phyloP scores from a whole-genome alignment of 768 basidiomycete species.

The Lactarius indigo region DNA sequence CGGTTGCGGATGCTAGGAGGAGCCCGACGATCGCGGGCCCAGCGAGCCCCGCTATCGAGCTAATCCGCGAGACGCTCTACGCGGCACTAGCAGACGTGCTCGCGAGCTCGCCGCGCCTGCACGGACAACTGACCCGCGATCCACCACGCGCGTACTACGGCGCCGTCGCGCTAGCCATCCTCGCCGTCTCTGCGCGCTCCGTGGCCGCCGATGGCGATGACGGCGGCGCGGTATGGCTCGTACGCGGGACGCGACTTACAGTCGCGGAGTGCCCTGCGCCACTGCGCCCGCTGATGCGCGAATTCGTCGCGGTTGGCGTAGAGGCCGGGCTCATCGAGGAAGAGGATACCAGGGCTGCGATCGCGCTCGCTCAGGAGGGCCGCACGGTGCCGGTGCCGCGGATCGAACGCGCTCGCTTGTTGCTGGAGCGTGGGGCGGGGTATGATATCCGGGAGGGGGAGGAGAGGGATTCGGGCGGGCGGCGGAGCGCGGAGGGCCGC shows the following conservation, averaged over 20 bases:
- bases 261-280: slow-evolving; percentile 57
- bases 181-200: slow-evolving; percentile 56
- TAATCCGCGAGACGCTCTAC: slow-evolving; percentile 86
- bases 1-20: no score
- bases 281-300: slow-evolving; percentile 67
- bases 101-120: slow-evolving; percentile 51
- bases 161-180: slow-evolving; percentile 66
- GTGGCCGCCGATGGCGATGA: slow-evolving; percentile 44
- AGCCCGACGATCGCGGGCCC: slow-evolving; percentile 36
- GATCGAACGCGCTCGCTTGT: slow-evolving; percentile 54
- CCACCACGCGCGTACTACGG: slow-evolving; percentile 77
- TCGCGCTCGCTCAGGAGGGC: slow-evolving; percentile 37
- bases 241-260: slow-evolving; percentile 46
- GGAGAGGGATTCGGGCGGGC: slow-evolving; percentile 32
- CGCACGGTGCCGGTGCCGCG: slow-evolving; percentile 41
- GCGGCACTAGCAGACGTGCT: slow-evolving; percentile 73
- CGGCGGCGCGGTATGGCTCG: slow-evolving; percentile 7
- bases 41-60: slow-evolving; percentile 57
- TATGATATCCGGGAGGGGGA: slow-evolving; percentile 31
- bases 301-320: slow-evolving; percentile 53
- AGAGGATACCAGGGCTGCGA: slow-evolving; percentile 52
- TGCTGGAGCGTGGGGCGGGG: slow-evolving; percentile 61
- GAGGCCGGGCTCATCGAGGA: slow-evolving; percentile 47
- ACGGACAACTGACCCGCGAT: slow-evolving; percentile 54
- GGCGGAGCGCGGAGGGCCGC: slow-evolving; percentile 57